phyloP scores from a whole-genome alignment of 2,329 filamentous ascomycete species.

The Cordyceps tenuipes region DNA sequence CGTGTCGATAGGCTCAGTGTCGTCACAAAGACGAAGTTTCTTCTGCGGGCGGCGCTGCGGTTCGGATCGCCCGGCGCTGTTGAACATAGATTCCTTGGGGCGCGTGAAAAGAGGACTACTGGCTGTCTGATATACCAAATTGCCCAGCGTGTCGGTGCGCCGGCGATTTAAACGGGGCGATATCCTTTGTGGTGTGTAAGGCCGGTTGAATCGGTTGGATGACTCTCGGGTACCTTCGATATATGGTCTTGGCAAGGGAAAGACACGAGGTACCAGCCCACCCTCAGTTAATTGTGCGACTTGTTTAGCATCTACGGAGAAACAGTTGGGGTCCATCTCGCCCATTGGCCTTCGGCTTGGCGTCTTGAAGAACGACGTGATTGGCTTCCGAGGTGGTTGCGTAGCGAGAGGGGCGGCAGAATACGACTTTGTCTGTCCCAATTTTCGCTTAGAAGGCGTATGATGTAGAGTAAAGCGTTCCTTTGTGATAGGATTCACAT shows the following conservation, averaged over 20 bases:
- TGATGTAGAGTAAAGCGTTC: slow-evolving; percentile 40
- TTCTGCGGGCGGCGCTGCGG: slow-evolving; percentile 38
- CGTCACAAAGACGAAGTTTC: slow-evolving; percentile 47
- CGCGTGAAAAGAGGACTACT: slow-evolving; percentile 16
- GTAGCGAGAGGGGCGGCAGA: slow-evolving; percentile 12
- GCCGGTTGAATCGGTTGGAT: slow-evolving; percentile 13
- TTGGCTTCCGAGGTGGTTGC: slow-evolving; percentile 37
- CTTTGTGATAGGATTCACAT: slow-evolving; percentile 87
- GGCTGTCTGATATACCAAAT: slow-evolving; percentile 28
- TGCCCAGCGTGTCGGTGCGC: slow-evolving; percentile 43
- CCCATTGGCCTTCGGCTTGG: slow-evolving; percentile 46
- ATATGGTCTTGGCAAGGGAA: slow-evolving; percentile 51
- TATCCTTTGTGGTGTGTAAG: slow-evolving; percentile 18
- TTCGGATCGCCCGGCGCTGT: slow-evolving; percentile 17
- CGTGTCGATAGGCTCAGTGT: slow-evolving; percentile 26
- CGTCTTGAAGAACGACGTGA: slow-evolving; percentile 46
- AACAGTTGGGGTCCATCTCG: slow-evolving; percentile 57
- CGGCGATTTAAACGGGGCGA: slow-evolving; percentile 38
- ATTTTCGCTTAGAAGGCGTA: slow-evolving; percentile 34
- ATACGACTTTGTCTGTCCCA: slow-evolving; percentile 27
- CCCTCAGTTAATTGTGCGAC: slow-evolving; percentile 41
- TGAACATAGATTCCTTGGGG: slow-evolving; percentile 13
- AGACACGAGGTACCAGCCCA: slow-evolving; percentile 45
- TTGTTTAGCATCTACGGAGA: slow-evolving; percentile 41
- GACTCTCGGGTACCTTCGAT: slow-evolving; percentile 28